Conservation (phyloP, 2,329 filamentous ascomycete species). For the Colletotrichum limetticola region DNA sequence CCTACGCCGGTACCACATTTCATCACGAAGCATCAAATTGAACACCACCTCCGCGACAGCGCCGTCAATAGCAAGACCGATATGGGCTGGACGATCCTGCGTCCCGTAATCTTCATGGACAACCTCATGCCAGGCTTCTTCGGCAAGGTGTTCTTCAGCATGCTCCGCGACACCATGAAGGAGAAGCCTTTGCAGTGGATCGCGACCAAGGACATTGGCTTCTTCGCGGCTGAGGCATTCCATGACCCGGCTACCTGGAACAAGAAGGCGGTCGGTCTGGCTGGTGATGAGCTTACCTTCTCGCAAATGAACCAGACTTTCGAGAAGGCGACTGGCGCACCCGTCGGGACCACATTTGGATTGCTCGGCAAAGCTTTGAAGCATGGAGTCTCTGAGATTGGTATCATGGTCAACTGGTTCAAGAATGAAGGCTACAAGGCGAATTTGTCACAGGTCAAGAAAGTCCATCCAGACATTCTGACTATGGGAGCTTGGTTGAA, state of each 20-base stretch:
- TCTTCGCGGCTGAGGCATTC: constrained; percentile 57
- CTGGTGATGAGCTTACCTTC: constrained; percentile 56
- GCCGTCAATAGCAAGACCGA: constrained; percentile 46
- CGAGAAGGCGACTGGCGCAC: not conserved
- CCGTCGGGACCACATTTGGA: not conserved
- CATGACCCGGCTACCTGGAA: constrained; percentile 45
- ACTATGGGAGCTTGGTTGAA: constrained; percentile 13
- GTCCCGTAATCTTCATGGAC: constrained; percentile 73
- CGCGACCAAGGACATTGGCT: constrained; percentile 55
- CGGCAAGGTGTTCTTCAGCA: constrained; percentile 48
- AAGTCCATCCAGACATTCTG: constrained; percentile 1
- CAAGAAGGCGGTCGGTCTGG: constrained; percentile 48
- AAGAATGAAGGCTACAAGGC: constrained; percentile 19
- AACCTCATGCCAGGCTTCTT: constrained; percentile 50
- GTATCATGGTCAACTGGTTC: constrained; percentile 16
- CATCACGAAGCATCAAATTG: constrained; percentile 69
- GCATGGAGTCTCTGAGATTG: not conserved
- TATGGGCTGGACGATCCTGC: constrained; percentile 71
- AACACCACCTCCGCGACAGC: constrained; percentile 66
- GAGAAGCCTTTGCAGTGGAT: constrained; percentile 53
- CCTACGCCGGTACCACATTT: constrained; percentile 71
- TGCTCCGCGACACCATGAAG: constrained; percentile 37
- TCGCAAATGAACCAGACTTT: constrained; percentile 1
- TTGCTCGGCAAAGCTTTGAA: constrained; percentile 10
- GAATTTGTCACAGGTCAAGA: not conserved